Evolutionary conservation across 257 asterid genomes (phyloP), one percentile per base, ranked within the genome.

Genomic region (Ligustrum vulgare): DNA sequence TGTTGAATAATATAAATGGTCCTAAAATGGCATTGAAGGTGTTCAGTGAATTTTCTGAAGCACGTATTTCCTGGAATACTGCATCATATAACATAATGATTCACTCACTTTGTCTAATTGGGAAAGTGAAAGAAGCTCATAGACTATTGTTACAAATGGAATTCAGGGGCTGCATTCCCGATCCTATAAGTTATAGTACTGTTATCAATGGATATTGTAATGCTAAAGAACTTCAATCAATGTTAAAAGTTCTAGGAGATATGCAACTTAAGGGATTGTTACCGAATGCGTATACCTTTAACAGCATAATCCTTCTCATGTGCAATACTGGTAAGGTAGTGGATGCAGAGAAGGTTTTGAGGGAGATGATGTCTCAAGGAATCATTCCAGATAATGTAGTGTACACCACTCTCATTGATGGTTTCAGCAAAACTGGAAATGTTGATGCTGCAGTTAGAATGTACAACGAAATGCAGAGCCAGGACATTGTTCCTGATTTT

Each of bases 351-450:
- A 90, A 73, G 75, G 84, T 91, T 73, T 75, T 92, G 72, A 81
- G 88, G 81, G 92, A 93, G 86, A 93, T 95, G 97, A 85, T 84
- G 32, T 74, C 85, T 75, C 90, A 81, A 81, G 94, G 96, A 71
- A 80, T 81, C 36, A 73, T 79, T 76, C 97, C 94, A 9, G 99
- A 95, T 84, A 87, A 79, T 79, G 97, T 82, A 51, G 88, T 89
- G 69, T 95, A 93, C 82, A 86, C 99, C 3, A 91, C 98, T 78
- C 91, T 94, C 65, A 88, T 94, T 78, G 85, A 91, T 72, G 99
- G 99, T 41, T 89, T 87, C 74, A 81, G 91, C 84, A 87, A 90
- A 84, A 71, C 68, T 67, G 90, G 98, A 34, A 82, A 85, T 86
- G 72, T 86, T 43, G 75, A 73, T 71, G 85, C 91, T 49, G 93